These are phyloP conservation scores for Saitozyma sp. DNA, from an alignment of 768 basidiomycete genomes.

Conservation along the genomic window DNA sequence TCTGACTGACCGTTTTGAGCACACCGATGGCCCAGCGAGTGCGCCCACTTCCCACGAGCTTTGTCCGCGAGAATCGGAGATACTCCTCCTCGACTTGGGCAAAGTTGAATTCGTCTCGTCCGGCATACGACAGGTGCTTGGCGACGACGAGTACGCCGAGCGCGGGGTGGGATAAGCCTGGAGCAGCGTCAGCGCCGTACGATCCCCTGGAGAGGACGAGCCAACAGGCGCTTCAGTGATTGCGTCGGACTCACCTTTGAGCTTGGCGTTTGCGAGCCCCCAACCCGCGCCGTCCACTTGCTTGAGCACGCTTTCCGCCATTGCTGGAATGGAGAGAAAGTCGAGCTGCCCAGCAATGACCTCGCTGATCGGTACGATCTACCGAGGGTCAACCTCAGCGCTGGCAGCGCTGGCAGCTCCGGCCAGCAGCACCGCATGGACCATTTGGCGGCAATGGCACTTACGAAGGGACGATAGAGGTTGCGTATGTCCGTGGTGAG, in stretches of 20 bases:
- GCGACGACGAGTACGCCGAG: conserved; percentile 83
- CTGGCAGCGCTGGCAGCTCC: too few species aligned
- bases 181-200: conserved; percentile 6
- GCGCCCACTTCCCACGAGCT: conserved; percentile 50
- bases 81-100: conserved; percentile 77
- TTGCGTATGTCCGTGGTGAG: conserved; percentile 47
- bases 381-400: conserved; percentile 4
- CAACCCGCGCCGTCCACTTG: conserved; percentile 47
- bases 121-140: conserved; percentile 71
- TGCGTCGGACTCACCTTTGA: conserved; percentile 30
- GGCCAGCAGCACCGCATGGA: background rate
- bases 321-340: conserved; percentile 14
- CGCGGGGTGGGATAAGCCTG: conserved; percentile 74
- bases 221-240: too few species aligned
- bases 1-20: conserved; percentile 61
- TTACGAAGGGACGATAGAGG: conserved; percentile 45
- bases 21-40: conserved; percentile 41
- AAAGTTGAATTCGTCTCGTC: conserved; percentile 80
- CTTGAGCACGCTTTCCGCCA: conserved; percentile 18
- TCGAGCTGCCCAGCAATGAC: conserved; percentile 18
- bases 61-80: conserved; percentile 62
- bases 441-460: conserved; percentile 6
- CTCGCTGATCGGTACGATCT: conserved; percentile 28
- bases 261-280: conserved; percentile 38
- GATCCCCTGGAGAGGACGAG: conserved; percentile 3